Conservation (phyloP, 2,329 filamentous ascomycete genomes). For the Fusarium mundagurra region DNA sequence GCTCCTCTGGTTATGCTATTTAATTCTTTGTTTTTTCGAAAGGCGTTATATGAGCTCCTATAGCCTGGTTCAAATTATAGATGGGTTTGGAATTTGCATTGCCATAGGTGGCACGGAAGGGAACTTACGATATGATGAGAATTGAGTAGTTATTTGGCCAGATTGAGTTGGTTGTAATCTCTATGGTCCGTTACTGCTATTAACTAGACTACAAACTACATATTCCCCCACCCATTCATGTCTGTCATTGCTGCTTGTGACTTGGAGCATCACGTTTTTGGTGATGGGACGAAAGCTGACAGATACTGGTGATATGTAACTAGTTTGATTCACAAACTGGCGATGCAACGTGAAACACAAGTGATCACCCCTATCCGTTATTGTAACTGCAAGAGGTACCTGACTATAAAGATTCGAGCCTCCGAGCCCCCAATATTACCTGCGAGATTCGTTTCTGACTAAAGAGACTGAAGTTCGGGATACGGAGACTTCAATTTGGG, state of each 20-base stretch:
- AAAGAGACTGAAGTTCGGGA: neutral
- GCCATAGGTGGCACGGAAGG: constrained; percentile 24
- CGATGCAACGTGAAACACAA: neutral
- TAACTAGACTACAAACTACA: constrained; percentile 13
- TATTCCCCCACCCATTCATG: neutral
- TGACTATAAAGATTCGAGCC: neutral
- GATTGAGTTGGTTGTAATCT: neutral
- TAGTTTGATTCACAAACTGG: neutral
- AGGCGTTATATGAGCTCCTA: constrained; percentile 17
- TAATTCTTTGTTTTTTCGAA: constrained; percentile 18
- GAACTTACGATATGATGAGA: constrained; percentile 29
- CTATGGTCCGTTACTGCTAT: neutral
- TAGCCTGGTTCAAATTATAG: constrained; percentile 14
- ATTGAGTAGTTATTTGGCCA: constrained; percentile 7
- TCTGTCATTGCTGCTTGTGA: neutral
- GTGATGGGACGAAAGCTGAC: neutral
- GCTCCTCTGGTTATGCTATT: neutral
- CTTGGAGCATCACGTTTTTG: neutral
- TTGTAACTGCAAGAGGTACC: neutral
- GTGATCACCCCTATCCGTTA: neutral
- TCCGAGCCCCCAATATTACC: neutral
- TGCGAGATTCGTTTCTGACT: neutral
- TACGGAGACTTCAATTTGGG: neutral
- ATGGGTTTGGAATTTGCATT: constrained; percentile 23
- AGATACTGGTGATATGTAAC: neutral